Evolutionary conservation across 768 basidiomycete species (phyloP).

Genomic region (Leccinellum rugosiceps): DNA sequence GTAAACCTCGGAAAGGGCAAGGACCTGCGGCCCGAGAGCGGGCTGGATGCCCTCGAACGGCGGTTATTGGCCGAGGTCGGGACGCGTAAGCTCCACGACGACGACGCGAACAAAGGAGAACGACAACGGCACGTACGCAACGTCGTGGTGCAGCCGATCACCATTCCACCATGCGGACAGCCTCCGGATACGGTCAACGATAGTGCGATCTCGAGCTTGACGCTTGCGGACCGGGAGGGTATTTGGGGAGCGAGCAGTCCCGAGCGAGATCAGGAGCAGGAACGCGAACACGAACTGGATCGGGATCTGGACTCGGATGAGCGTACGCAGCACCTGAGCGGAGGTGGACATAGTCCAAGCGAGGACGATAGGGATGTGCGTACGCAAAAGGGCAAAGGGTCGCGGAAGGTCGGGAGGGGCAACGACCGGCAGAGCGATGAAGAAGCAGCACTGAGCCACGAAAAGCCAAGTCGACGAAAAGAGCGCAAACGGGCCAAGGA

Average conservation of each 20-base stretch:
- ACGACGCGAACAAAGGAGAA: slow-evolving; percentile 3
- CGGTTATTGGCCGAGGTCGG: slow-evolving; percentile 70
- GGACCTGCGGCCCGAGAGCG: slow-evolving; percentile 40
- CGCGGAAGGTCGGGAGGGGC: slow-evolving; percentile 21
- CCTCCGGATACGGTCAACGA: slow-evolving; percentile 35
- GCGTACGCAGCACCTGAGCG: slow-evolving; percentile 29
- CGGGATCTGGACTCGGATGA: slow-evolving; percentile 33
- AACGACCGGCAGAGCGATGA: slow-evolving; percentile 21
- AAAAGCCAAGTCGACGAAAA: slow-evolving; percentile 20
- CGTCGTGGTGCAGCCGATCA: slow-evolving; percentile 38
- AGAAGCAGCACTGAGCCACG: slow-evolving; percentile 15
- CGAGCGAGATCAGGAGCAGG: slow-evolving; percentile 29
- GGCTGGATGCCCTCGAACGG: slow-evolving; percentile 71
- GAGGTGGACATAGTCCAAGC: slow-evolving; percentile 21
- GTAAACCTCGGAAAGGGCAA: slow-evolving; percentile 21
- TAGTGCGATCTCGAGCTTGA: slow-evolving; percentile 47
- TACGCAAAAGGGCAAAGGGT: slow-evolving; percentile 28
- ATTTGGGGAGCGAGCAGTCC: slow-evolving; percentile 8
- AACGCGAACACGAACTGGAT: slow-evolving; percentile 21
- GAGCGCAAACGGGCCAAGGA: slow-evolving; percentile 32
- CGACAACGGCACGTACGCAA: slow-evolving; percentile 35
- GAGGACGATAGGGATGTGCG: slow-evolving; percentile 32
- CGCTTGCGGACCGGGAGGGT: slow-evolving; percentile 33
- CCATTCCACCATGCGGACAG: slow-evolving; percentile 32
- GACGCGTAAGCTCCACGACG: slow-evolving; percentile 45